These are phyloP conservation scores for Penicillium sp. DNA, from an alignment of 2,329 filamentous ascomycete species.

Conservation along the genomic window DNA sequence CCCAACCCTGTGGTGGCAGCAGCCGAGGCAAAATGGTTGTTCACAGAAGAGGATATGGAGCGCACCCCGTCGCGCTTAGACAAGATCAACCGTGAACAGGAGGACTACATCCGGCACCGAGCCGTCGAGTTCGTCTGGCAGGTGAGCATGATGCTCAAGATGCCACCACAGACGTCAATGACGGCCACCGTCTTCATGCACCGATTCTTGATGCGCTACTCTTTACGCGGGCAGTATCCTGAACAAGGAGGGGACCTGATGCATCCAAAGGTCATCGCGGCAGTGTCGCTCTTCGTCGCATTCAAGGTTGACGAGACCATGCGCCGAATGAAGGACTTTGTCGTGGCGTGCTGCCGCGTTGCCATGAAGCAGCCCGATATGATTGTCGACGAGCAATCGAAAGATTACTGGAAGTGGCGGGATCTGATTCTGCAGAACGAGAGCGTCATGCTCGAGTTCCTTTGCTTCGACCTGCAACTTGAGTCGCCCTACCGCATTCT, in stretches of 20 bases:
- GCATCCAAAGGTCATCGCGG: conserved; percentile 92
- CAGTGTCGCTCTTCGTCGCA: conserved; percentile 86
- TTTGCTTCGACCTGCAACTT: conserved; percentile 92
- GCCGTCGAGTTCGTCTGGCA: conserved; percentile 97
- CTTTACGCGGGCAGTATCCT: conserved; percentile 72
- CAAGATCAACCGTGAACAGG: conserved; percentile 74
- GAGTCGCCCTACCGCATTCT: conserved; percentile 85
- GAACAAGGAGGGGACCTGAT: conserved; percentile 61
- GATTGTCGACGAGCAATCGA: conserved; percentile 92
- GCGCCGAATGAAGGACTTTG: conserved; percentile 90
- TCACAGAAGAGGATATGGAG: conserved; percentile 77
- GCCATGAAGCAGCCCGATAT: conserved; percentile 92
- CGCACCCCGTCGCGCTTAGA: conserved; percentile 83
- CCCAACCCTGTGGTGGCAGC: conserved; percentile 54
- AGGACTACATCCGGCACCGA: conserved; percentile 79
- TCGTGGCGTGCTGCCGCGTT: conserved; percentile 89
- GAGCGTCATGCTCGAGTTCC: conserved; percentile 83
- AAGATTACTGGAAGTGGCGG: conserved; percentile 97
- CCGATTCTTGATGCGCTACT: conserved; percentile 85
- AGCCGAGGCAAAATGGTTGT: conserved; percentile 78
- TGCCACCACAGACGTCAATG: conserved; percentile 65
- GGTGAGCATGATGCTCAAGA: conserved; percentile 61
- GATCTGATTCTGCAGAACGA: conserved; percentile 92
- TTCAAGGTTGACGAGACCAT: conserved; percentile 98
- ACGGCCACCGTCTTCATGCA: conserved; percentile 95